Conservation (phyloP, 2,329 filamentous ascomycete species). For the Geosmithia morbida region DNA sequence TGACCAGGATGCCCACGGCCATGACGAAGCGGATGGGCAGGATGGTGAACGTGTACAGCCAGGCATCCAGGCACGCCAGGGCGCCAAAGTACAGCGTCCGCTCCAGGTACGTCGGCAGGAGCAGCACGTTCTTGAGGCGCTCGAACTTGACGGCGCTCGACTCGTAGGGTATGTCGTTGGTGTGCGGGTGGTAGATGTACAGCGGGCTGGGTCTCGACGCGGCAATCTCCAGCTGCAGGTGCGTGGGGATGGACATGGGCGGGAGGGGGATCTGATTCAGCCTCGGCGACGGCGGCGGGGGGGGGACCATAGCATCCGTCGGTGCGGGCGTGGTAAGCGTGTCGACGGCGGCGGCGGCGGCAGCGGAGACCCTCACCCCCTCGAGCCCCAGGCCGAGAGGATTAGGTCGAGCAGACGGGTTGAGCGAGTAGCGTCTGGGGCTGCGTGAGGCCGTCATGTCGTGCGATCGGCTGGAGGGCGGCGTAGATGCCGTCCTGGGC, state of each 20-base stretch:
- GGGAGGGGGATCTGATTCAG: constrained; percentile 44
- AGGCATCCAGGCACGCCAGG: constrained; percentile 84
- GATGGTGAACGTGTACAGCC: constrained; percentile 94
- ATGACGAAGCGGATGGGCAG: constrained; percentile 78
- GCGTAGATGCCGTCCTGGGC: constrained; percentile 34
- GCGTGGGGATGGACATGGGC: constrained; percentile 51
- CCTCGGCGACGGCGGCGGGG: constrained; percentile 27
- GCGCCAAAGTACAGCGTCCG: constrained; percentile 76
- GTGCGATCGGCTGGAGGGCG: constrained; percentile 29
- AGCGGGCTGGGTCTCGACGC: constrained; percentile 46
- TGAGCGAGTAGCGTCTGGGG: constrained; percentile 34
- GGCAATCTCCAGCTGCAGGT: constrained; percentile 50
- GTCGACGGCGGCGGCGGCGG: constrained; percentile 5
- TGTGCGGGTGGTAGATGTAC: constrained; percentile 47
- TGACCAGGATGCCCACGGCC: constrained; percentile 59
- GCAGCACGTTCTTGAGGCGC: constrained; percentile 74
- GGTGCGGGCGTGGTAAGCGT: constrained; percentile 10
- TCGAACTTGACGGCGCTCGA: constrained; percentile 88
- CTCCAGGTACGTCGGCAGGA: constrained; percentile 71
- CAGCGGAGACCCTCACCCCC: constrained; percentile 2
- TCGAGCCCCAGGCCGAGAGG: constrained; percentile 28
- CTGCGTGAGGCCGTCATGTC: constrained; percentile 14
- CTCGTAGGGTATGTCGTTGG: constrained; percentile 62
- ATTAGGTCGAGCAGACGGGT: constrained; percentile 25
- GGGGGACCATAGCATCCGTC: constrained; percentile 1